These are phyloP conservation scores for Bruguiera gymnorhiza DNA, from an alignment of 345 rosid species.

Conservation along the genomic window DNA sequence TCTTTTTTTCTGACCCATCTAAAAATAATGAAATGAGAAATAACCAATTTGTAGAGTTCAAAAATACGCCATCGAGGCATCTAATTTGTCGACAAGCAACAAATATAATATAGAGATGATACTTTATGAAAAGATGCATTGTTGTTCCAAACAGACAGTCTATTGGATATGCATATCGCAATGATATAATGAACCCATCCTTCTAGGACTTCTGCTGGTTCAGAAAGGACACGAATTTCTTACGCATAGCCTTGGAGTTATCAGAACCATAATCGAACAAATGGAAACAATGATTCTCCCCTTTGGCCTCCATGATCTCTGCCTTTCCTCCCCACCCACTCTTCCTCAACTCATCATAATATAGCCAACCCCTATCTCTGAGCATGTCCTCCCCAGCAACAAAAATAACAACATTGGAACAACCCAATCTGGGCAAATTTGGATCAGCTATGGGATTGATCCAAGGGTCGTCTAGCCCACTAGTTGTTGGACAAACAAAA, in stretches of 20 bases:
- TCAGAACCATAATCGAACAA: constrained; percentile 12
- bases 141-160: too few relatives aligned
- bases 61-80: too few relatives aligned
- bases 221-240: constrained; percentile 1
- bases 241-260: constrained; percentile 20
- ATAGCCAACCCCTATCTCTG: constrained; percentile 14
- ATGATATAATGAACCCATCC: too few relatives aligned
- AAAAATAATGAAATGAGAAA: too few relatives aligned
- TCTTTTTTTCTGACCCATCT: too few relatives aligned
- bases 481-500: constrained; percentile 22
- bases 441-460: constrained; percentile 4
- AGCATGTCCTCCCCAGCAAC: constrained; percentile 22
- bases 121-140: too few relatives aligned
- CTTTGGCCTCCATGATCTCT: constrained; percentile 27
- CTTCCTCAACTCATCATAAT: constrained; percentile 24
- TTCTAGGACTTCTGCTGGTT: not conserved
- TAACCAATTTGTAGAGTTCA: too few relatives aligned
- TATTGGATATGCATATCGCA: too few relatives aligned
- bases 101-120: too few relatives aligned
- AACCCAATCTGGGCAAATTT: not conserved
- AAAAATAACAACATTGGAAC: constrained; percentile 19
- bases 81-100: too few relatives aligned
- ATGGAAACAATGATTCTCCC: constrained; percentile 35
- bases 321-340: constrained; percentile 33
- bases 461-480: constrained; percentile 9